Conservation (phyloP, 176 grass and related monocot species). For the Pharus latifolius region DNA sequence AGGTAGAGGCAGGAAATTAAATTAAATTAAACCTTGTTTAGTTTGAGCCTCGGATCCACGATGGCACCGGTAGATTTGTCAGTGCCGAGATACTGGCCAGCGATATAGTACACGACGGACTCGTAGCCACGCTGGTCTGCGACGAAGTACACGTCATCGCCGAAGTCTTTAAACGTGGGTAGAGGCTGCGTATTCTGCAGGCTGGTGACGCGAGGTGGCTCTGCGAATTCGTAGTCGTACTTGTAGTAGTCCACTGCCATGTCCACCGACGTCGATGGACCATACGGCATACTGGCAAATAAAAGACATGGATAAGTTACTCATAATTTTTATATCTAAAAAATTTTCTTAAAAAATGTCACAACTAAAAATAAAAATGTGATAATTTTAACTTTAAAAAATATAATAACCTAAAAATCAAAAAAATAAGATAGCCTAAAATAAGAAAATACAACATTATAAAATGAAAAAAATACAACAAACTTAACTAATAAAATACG, state of each 20-base stretch:
- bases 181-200: conserved; percentile 44
- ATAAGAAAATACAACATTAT: too few species aligned
- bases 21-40: conserved; percentile 40
- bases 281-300: neutral
- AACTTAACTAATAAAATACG: too few species aligned
- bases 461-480: too few species aligned
- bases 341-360: too few species aligned
- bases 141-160: conserved; percentile 43
- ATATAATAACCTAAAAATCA: too few species aligned
- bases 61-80: conserved; percentile 27
- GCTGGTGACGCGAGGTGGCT: conserved; percentile 52
- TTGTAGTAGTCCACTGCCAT: conserved; percentile 61
- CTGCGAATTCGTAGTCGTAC: conserved; percentile 52
- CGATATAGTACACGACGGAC: conserved; percentile 33
- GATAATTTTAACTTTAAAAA: too few species aligned
- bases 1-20: too few species aligned
- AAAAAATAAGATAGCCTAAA: too few species aligned
- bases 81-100: conserved; percentile 30
- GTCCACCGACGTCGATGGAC: conserved; percentile 24
- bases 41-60: conserved; percentile 18
- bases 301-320: neutral
- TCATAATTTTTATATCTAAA: too few species aligned
- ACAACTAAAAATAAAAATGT: too few species aligned
- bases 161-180: conserved; percentile 33
- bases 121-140: conserved; percentile 50